phyloP scores from a whole-genome alignment of 305 asterid species.

The Fraxinus floribunda region DNA sequence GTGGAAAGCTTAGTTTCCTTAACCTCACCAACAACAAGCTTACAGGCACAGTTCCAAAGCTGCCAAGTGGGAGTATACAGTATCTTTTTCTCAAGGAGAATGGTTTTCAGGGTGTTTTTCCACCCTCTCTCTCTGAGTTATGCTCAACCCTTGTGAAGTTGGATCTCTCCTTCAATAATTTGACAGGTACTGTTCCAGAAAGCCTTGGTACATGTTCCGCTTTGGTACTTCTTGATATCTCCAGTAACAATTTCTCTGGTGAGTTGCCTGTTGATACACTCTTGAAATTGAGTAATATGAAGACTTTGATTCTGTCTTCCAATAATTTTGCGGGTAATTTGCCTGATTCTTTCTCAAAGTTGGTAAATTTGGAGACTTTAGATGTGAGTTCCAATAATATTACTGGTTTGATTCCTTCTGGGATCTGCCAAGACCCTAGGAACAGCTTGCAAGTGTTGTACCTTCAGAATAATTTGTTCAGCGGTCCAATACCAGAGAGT shows the following conservation, averaged over 20 bases:
- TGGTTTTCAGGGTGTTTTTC: conserved; percentile 53
- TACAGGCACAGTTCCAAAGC: conserved; percentile 51
- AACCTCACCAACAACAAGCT: conserved; percentile 73
- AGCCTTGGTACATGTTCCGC: conserved; percentile 57
- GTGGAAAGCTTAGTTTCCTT: conserved; percentile 55
- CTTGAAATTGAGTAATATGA: conserved; percentile 55
- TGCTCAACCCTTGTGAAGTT: conserved; percentile 64
- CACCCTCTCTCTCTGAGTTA: conserved; percentile 42
- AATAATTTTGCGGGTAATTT: conserved; percentile 63
- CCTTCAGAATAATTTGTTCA: conserved; percentile 64
- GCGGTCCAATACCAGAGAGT: conserved; percentile 55
- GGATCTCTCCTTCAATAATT: conserved; percentile 64
- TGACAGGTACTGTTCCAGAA: conserved; percentile 66
- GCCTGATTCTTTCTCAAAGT: conserved; percentile 61
- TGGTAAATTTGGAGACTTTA: conserved; percentile 56
- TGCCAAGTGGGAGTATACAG: conserved; percentile 50
- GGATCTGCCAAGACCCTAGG: conserved; percentile 54
- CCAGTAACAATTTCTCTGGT: conserved; percentile 71
- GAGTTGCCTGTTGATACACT: conserved; percentile 67
- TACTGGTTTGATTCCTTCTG: conserved; percentile 66
- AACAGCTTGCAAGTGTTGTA: conserved; percentile 65
- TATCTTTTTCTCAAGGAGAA: conserved; percentile 58
- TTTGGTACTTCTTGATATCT: conserved; percentile 59
- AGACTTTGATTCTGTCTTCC: conserved; percentile 55
- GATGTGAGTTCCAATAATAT: conserved; percentile 85